Percentiles rank a stretch among this genome's conserved stretches.
Evolutionary conservation across 2,329 filamentous ascomycete genomes (phyloP).

Genomic region (Monilinia vaccinii-corymbosi): DNA sequence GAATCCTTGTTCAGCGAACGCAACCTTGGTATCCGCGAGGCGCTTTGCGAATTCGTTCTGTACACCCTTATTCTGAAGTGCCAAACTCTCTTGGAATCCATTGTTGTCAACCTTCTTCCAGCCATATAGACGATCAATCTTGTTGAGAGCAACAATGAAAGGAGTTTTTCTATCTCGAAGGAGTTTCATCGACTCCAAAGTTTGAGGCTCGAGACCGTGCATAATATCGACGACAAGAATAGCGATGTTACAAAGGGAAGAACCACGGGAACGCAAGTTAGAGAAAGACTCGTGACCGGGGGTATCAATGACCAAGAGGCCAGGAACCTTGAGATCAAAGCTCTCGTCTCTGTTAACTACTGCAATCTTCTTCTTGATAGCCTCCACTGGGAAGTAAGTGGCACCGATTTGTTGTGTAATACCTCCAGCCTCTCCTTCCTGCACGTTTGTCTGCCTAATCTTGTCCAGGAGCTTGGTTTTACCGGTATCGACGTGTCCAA

Average conservation of each 20-base stretch:
- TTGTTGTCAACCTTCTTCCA: slow-evolving; percentile 99
- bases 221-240: slow-evolving; percentile 99
- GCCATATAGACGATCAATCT: slow-evolving; percentile 97
- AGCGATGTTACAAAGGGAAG: slow-evolving; percentile 97
- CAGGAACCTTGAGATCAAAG: slow-evolving; percentile 96
- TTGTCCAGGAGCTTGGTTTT: slow-evolving; percentile 99
- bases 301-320: slow-evolving; percentile 93
- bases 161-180: slow-evolving; percentile 90
- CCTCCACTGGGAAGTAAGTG: slow-evolving; percentile 95
- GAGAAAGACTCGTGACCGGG: slow-evolving; percentile 99
- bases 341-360: slow-evolving; percentile 85
- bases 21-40: slow-evolving; percentile 82
- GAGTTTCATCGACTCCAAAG: slow-evolving; percentile 91
- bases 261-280: slow-evolving; percentile 91
- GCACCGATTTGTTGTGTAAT: slow-evolving; percentile 99
- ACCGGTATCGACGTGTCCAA: slow-evolving; percentile 98
- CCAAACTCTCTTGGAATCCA: slow-evolving; percentile 87
- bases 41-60: slow-evolving; percentile 92
- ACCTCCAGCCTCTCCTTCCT: slow-evolving; percentile 97
- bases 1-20: slow-evolving; percentile 94
- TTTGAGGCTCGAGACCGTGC: slow-evolving; percentile 97
- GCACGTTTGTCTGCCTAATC: slow-evolving; percentile 95
- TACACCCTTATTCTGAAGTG: slow-evolving; percentile 82
- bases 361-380: slow-evolving; percentile 81
- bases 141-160: slow-evolving; percentile 98